Base-by-base conservation (phyloP, 2,329 filamentous ascomycete species). In the Eutypa lata region DNA sequence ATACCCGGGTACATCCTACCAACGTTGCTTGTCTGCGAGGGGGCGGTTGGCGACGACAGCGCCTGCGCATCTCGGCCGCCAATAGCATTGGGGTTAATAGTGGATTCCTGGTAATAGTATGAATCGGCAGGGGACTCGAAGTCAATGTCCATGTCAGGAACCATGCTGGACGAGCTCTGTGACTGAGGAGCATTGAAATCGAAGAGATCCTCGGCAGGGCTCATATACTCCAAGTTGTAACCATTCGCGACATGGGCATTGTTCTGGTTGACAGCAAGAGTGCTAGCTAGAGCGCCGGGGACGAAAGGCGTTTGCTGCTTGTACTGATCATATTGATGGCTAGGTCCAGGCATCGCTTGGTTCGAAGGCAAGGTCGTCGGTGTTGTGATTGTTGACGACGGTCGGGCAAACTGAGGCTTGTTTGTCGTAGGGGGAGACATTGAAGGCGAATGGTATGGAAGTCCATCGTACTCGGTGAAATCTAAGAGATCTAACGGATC, bases 221-320 rank as follows among this genome's bases (percentile, higher is more conserved):
- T 82, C 60, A 83, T 67, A 58, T 79, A 84, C 46, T 80, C 76
- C 54, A 81, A 67, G 54, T 72, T 73, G 64, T 80, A 85, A 49
- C 78, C 79, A 62, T 14, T 14, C 7, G 5, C n/a, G 13, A 84
- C 76, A 65, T 80, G 78, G 44, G 71, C 67, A 61, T 71, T 80
- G 58, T 73, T 74, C 66, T 88, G 80, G 70, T 89, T 91, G 63
- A 94, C 82, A 35, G 89, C 88, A 67, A 94, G 82, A 13, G 92
- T 89, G 71, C 84, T 89, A 42, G 88, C 86, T 57, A 94, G 77
- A 49, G 91, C 92, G 57, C 91, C 91, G 1, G 90, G 87, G 0
- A 94, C 90, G 28, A 97, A 86, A 58, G 92, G 91, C 3, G 94
- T 97, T 76, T 97, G 92, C 70, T 99, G 94, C 75, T 91, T 90